These are phyloP conservation scores for Chaetomium strumarium DNA, from an alignment of 2,329 filamentous ascomycete genomes.

Conservation along the genomic window DNA sequence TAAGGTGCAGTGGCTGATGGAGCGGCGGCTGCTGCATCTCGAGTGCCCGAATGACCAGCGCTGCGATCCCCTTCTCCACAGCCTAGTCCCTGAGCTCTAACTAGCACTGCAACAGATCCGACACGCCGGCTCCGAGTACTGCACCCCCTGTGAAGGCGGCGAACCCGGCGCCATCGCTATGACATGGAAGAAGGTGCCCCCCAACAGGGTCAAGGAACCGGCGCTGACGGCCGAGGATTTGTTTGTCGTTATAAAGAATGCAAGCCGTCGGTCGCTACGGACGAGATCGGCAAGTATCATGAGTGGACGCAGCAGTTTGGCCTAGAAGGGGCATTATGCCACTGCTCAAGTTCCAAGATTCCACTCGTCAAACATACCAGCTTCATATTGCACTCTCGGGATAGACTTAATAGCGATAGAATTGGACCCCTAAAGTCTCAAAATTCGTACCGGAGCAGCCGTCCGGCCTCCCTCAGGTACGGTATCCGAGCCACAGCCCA, in stretches of 20 bases:
- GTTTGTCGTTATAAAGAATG: background rate
- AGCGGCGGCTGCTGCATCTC: conserved; percentile 56
- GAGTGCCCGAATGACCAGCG: conserved; percentile 56
- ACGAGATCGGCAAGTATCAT: background rate
- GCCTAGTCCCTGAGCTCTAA: no score
- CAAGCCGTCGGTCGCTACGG: background rate
- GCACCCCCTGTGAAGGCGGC: background rate
- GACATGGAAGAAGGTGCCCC: conserved; percentile 1
- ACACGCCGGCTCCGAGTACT: background rate
- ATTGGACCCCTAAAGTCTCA: no score
- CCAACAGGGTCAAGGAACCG: background rate
- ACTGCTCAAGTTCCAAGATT: no score
- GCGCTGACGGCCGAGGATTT: background rate
- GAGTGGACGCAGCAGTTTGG: background rate
- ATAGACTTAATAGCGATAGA: no score
- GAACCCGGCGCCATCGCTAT: background rate
- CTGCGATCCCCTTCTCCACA: no score
- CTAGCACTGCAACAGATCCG: no score
- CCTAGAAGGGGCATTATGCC: background rate
- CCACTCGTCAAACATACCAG: no score
- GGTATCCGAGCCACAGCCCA: no score
- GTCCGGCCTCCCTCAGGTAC: no score
- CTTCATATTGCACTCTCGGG: no score
- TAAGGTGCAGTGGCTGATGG: conserved; percentile 64
- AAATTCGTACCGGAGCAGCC: no score